Conservation (phyloP, 352 stramenopile genomes). For the Phytophthora boehmeriae region DNA sequence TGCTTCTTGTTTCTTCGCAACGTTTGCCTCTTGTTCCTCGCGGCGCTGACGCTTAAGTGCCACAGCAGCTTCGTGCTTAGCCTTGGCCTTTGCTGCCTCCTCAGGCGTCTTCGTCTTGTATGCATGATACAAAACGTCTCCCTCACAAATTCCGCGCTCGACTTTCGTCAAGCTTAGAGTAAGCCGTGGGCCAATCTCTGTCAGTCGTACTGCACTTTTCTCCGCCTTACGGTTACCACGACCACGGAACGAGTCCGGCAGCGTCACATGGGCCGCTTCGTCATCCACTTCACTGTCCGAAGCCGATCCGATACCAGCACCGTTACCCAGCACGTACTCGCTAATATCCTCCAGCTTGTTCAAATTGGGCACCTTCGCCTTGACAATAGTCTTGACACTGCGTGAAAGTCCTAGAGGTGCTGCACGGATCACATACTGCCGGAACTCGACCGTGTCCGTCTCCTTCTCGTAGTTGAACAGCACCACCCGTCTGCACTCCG, state of each 20-base stretch:
- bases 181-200: conserved; percentile 96
- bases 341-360: conserved; percentile 96
- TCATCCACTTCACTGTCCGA: conserved; percentile 98
- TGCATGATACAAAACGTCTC: conserved; percentile 98
- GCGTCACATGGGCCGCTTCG: conserved; percentile 90
- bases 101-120: conserved; percentile 90
- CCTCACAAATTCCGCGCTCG: conserved; percentile 94
- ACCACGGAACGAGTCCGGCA: conserved; percentile 92
- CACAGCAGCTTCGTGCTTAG: conserved; percentile 68
- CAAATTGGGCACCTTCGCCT: conserved; percentile 94
- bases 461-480: conserved; percentile 97
- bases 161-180: conserved; percentile 97
- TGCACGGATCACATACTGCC: conserved; percentile 97
- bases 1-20: conserved; percentile 86
- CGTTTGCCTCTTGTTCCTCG: conserved; percentile 90
- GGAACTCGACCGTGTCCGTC: conserved; percentile 94
- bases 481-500: conserved; percentile 96
- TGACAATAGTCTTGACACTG: conserved; percentile 90
- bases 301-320: conserved; percentile 71
- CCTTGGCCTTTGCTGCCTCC: conserved; percentile 81
- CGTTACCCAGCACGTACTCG: conserved; percentile 93
- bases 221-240: conserved; percentile 92
- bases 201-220: conserved; percentile 94
- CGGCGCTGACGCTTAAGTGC: conserved; percentile 86
- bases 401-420: conserved; percentile 93